A percentile compares a stretch with the other conserved stretches of the same genome.
Conservation (phyloP, 441 rosid species). For the Aquilaria agallochum region DNA sequence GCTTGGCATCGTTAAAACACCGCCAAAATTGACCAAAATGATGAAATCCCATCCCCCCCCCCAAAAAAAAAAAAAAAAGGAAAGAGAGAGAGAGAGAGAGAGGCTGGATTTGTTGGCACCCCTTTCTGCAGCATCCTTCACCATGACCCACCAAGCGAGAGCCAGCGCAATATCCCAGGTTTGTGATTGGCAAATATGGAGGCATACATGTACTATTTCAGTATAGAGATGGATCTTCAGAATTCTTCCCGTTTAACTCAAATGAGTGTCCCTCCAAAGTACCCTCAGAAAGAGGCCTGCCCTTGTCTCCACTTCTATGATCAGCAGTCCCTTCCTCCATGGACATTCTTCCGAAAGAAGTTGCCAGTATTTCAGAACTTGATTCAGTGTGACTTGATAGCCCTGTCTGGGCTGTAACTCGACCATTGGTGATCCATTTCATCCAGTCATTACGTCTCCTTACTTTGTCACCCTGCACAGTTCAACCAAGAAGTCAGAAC, state of each 20-base stretch:
- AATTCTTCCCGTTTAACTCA: slow-evolving; percentile 13
- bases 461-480: slow-evolving; percentile 25
- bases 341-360: slow-evolving; percentile 34
- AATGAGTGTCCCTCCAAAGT: slow-evolving; percentile 7
- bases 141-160: slow-evolving; percentile 7
- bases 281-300: slow-evolving; percentile 13
- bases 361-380: slow-evolving; percentile 20
- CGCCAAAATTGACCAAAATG: slow-evolving; percentile 25
- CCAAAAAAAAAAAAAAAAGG: too few relatives aligned
- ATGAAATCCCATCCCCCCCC: background rate
- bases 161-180: slow-evolving; percentile 7
- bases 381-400: slow-evolving; percentile 16
- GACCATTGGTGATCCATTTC: slow-evolving; percentile 20
- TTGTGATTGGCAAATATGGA: background rate
- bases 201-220: slow-evolving; percentile 11
- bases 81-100: background rate
- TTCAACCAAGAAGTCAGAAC: slow-evolving; percentile 6
- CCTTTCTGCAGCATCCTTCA: slow-evolving; percentile 15
- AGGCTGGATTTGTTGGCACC: slow-evolving; percentile 6
- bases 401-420: slow-evolving; percentile 21
- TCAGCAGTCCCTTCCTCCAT: slow-evolving; percentile 24
- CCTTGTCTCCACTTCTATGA: slow-evolving; percentile 12
- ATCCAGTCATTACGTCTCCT: slow-evolving; percentile 35
- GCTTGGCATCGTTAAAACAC: slow-evolving; percentile 20
- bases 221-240: slow-evolving; percentile 12